Conservation (phyloP, 768 basidiomycete genomes). For the Phanerochaete carnosa region DNA sequence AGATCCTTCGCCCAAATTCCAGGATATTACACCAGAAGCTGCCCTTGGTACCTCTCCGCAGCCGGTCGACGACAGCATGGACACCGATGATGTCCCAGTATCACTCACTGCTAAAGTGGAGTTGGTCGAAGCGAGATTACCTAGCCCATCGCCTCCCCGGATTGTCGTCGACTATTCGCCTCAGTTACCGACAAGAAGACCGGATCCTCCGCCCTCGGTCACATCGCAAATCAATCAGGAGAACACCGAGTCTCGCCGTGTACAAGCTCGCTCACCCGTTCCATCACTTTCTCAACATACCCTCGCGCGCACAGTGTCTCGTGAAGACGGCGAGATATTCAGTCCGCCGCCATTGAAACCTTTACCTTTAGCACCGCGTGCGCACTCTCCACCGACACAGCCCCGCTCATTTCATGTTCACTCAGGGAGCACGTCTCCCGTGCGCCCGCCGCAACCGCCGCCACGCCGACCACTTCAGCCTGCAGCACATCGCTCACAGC, state of each 20-base stretch:
- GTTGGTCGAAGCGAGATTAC: not conserved
- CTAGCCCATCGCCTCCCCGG: not conserved
- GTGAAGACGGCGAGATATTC: slow-evolving; percentile 53
- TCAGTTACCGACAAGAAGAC: not conserved
- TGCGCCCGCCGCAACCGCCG: slow-evolving; percentile 1
- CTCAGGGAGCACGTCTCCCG: slow-evolving; percentile 12
- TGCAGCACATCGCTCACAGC: slow-evolving; percentile 26
- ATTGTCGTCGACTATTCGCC: not conserved
- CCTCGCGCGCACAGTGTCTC: slow-evolving; percentile 31
- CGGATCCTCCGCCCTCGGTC: not conserved
- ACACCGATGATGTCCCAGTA: not conserved
- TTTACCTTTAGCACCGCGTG: slow-evolving; percentile 31
- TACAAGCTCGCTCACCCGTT: not conserved
- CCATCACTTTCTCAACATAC: not conserved
- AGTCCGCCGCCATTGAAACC: slow-evolving; percentile 33
- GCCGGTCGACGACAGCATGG: not conserved
- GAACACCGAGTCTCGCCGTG: not conserved
- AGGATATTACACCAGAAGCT: not conserved
- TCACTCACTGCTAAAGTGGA: slow-evolving; percentile 6
- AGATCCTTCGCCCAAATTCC: not conserved
- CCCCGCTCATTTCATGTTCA: slow-evolving; percentile 41
- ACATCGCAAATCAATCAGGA: not conserved
- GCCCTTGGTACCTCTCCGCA: not conserved
- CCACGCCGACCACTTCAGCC: slow-evolving; percentile 29
- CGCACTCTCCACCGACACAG: slow-evolving; percentile 44